Percentiles rank a stretch among this genome's conserved stretches.
phyloP scores from a whole-genome alignment of 176 grass and related monocot species.

The Aegilops sharonensis region DNA sequence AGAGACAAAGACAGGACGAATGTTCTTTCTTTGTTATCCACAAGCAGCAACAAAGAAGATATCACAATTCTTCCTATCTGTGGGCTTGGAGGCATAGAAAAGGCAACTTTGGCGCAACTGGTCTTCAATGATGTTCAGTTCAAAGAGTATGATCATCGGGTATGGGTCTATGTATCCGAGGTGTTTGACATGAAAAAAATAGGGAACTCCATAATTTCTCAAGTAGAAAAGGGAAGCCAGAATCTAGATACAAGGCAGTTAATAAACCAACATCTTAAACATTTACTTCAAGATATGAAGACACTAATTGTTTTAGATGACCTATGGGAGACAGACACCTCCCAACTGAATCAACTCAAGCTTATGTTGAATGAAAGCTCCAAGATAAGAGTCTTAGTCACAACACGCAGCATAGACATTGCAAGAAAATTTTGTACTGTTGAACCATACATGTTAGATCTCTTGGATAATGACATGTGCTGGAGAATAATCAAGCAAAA shows the following conservation, averaged over 20 bases:
- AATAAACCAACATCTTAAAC: not conserved
- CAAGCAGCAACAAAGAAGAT: too few relatives aligned
- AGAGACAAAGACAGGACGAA: not conserved
- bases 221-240: not conserved
- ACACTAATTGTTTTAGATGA: not conserved
- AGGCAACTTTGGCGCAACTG: slow-evolving; percentile 17
- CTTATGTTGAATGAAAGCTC: not conserved
- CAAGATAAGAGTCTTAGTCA: not conserved
- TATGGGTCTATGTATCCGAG: slow-evolving; percentile 23
- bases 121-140: not conserved
- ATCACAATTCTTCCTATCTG: not conserved
- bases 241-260: not conserved
- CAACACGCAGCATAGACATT: not conserved
- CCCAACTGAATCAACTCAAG: not conserved
- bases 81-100: slow-evolving; percentile 16
- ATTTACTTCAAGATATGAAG: not conserved
- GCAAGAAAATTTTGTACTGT: not conserved
- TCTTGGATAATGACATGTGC: not conserved
- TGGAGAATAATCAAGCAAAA: not conserved
- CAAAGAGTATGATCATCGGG: not conserved
- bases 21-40: not conserved
- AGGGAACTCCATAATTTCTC: not conserved
- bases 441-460: not conserved
- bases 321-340: not conserved
- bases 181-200: slow-evolving; percentile 18